Percentiles rank a stretch among this genome's conserved stretches.
Evolutionary conservation across 1,139 yeast genomes (phyloP).

Genomic region (Saccharomyces pastorianus): DNA sequence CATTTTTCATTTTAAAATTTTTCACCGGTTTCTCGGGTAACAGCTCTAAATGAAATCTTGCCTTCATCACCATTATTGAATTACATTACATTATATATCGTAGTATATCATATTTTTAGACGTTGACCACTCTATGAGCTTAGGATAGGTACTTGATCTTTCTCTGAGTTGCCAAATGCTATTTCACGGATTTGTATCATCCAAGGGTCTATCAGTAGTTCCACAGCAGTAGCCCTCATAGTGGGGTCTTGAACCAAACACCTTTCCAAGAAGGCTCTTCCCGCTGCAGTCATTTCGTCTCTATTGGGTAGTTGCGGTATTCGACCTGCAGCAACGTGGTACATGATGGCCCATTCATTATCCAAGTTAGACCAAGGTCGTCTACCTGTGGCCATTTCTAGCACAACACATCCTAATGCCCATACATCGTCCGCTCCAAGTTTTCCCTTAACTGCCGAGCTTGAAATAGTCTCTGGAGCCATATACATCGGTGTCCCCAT

Average conservation of each 20-base stretch:
- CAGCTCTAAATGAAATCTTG: background rate
- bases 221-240: constrained; percentile 75
- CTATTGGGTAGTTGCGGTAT: constrained; percentile 74
- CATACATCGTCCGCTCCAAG: constrained; percentile 66
- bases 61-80: background rate
- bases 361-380: constrained; percentile 88
- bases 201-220: constrained; percentile 87
- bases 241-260: constrained; percentile 80
- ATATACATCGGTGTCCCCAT: constrained; percentile 98
- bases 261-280: constrained; percentile 59
- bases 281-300: constrained; percentile 70
- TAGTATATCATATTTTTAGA: background rate
- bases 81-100: background rate
- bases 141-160: constrained; percentile 6
- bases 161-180: constrained; percentile 45
- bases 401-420: constrained; percentile 75
- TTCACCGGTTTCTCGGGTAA: background rate
- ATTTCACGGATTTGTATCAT: constrained; percentile 60
- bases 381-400: constrained; percentile 77
- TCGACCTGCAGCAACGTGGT: constrained; percentile 94
- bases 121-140: background rate
- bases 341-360: constrained; percentile 98
- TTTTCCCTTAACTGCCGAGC: constrained; percentile 58
- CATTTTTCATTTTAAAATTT: background rate
- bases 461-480: constrained; percentile 95